Percentiles rank a stretch among this genome's conserved stretches.
These are phyloP conservation scores for Coemansia linderi DNA, from an alignment of 371 early-diverging fungal species.

Conservation along the genomic window DNA sequence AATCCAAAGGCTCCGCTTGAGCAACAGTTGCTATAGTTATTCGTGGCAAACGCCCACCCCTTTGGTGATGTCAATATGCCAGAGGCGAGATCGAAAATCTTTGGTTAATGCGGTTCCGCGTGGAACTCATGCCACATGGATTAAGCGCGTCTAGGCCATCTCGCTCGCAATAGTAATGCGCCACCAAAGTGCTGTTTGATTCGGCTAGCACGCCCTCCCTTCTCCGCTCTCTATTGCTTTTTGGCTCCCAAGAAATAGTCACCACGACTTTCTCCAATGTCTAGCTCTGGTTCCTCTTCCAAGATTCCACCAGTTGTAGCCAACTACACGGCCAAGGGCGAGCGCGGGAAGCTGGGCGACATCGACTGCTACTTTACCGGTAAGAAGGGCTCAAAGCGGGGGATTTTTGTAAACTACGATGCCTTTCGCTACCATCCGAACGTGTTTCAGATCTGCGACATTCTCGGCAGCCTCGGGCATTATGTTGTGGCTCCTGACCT, in stretches of 20 bases:
- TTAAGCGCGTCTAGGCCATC: too few relatives aligned
- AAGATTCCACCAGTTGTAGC: constrained; percentile 64
- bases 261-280: constrained; percentile 50
- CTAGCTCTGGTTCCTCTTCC: constrained; percentile 63
- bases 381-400: constrained; percentile 46
- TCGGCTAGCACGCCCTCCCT: too few relatives aligned
- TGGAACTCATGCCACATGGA: too few relatives aligned
- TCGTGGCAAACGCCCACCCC: too few relatives aligned
- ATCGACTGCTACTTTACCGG: constrained; percentile 53
- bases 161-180: too few relatives aligned
- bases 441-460: constrained; percentile 67
- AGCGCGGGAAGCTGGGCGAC: constrained; percentile 52
- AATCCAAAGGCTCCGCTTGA: neutral
- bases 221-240: neutral
- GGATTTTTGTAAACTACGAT: constrained; percentile 57
- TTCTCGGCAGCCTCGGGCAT: constrained; percentile 63
- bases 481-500: constrained; percentile 70
- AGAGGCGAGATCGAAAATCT: too few relatives aligned
- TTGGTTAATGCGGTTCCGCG: too few relatives aligned
- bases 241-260: neutral
- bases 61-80: too few relatives aligned
- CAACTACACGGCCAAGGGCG: constrained; percentile 62
- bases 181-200: too few relatives aligned
- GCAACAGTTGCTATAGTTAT: too few relatives aligned
- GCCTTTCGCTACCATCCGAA: constrained; percentile 58